Evolutionary conservation across 352 stramenopile species (phyloP).

Genomic region (Pythium periplocum): DNA sequence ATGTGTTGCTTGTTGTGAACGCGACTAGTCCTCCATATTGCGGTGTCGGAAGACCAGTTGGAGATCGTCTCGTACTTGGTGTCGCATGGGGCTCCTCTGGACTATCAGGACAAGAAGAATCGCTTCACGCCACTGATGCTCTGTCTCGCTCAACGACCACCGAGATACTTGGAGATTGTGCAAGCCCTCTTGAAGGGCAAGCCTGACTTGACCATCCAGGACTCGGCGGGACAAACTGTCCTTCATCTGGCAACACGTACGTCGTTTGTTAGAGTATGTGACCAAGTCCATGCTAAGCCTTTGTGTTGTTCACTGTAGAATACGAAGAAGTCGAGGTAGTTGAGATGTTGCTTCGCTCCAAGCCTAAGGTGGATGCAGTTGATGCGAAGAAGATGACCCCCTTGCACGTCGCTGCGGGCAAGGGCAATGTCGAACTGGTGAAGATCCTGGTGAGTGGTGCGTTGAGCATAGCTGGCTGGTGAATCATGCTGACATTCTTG

Average conservation of each 20-base stretch:
- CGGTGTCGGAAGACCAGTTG: slow-evolving; percentile 64
- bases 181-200: slow-evolving; percentile 64
- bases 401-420: slow-evolving; percentile 57
- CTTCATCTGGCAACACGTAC: slow-evolving; percentile 62
- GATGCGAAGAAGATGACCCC: slow-evolving; percentile 77
- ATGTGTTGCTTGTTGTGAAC: not conserved
- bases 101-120: slow-evolving; percentile 74
- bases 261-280: slow-evolving; percentile 3
- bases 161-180: slow-evolving; percentile 59
- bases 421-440: slow-evolving; percentile 55
- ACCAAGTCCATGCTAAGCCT: too few species aligned
- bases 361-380: slow-evolving; percentile 52
- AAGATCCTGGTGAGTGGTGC: slow-evolving; percentile 33
- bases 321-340: slow-evolving; percentile 59
- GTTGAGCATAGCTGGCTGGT: not conserved
- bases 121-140: slow-evolving; percentile 76
- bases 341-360: slow-evolving; percentile 51
- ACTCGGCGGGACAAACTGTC: slow-evolving; percentile 56
- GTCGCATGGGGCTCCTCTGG: slow-evolving; percentile 56
- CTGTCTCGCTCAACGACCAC: slow-evolving; percentile 60
- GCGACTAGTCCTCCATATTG: slow-evolving; percentile 55
- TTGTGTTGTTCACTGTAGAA: slow-evolving; percentile 22
- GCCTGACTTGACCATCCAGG: slow-evolving; percentile 52
- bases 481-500: not conserved
- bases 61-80: slow-evolving; percentile 70